Percentiles rank a stretch among this genome's conserved stretches.
These are phyloP conservation scores for Citrus australasica DNA, from an alignment of 345 rosid species.

Conservation along the genomic window DNA sequence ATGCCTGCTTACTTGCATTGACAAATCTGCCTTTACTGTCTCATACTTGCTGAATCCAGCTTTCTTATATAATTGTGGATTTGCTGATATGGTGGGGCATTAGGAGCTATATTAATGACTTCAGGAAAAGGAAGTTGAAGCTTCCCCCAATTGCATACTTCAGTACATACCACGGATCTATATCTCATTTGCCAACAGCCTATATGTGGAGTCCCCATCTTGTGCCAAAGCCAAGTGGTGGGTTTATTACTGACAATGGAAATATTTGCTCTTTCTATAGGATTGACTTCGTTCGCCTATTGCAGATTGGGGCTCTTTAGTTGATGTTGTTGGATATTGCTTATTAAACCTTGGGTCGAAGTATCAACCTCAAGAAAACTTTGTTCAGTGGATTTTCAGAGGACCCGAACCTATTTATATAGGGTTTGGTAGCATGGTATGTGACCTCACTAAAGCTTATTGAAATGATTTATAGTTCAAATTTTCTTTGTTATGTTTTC, in stretches of 20 bases:
- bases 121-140: conserved; percentile 78
- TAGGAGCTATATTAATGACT: conserved; percentile 88
- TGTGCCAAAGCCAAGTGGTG: conserved; percentile 96
- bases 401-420: conserved; percentile 85
- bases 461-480: background rate
- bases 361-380: conserved; percentile 70
- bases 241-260: conserved; percentile 12
- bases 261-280: conserved; percentile 3
- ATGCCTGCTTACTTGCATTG: background rate
- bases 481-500: background rate
- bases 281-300: conserved; percentile 16
- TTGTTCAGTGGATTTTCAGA: conserved; percentile 65
- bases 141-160: conserved; percentile 92
- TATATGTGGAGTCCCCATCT: conserved; percentile 98
- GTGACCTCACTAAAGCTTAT: background rate
- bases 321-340: conserved; percentile 96
- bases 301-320: conserved; percentile 94
- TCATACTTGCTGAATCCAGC: conserved; percentile 37
- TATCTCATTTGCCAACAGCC: conserved; percentile 94
- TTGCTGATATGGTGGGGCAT: conserved; percentile 98
- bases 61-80: conserved; percentile 91
- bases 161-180: conserved; percentile 90
- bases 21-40: background rate
- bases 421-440: conserved; percentile 99
- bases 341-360: conserved; percentile 82